Percentiles rank a stretch among this genome's conserved stretches.
These are phyloP conservation scores for Aspergillus felis DNA, from an alignment of 2,329 filamentous ascomycete genomes.

Conservation along the genomic window DNA sequence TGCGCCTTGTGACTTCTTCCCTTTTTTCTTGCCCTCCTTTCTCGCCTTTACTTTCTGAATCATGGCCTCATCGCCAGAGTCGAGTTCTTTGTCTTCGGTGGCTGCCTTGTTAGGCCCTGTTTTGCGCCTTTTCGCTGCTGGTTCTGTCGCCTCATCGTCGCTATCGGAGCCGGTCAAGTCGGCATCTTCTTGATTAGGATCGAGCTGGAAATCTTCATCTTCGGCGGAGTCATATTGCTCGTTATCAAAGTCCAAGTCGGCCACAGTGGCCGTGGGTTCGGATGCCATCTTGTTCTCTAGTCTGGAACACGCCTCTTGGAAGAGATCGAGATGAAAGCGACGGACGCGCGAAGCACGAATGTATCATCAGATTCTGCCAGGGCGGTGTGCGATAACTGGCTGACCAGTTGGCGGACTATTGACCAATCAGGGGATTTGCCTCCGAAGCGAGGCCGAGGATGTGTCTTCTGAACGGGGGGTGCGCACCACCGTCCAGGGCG, in stretches of 20 bases:
- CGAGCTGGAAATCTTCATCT: slow-evolving; percentile 38
- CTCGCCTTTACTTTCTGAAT: slow-evolving; percentile 47
- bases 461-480: background rate
- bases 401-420: background rate
- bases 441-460: background rate
- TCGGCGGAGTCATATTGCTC: slow-evolving; percentile 37
- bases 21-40: slow-evolving; percentile 37
- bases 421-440: background rate
- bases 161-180: slow-evolving; percentile 26
- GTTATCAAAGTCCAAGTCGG: slow-evolving; percentile 26
- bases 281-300: slow-evolving; percentile 13
- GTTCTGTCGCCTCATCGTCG: slow-evolving; percentile 28
- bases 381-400: slow-evolving; percentile 9
- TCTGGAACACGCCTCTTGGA: background rate
- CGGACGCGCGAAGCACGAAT: slow-evolving; percentile 1
- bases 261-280: slow-evolving; percentile 8
- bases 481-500: background rate
- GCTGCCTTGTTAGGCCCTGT: slow-evolving; percentile 20
- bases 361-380: slow-evolving; percentile 21
- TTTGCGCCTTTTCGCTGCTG: slow-evolving; percentile 39
- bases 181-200: slow-evolving; percentile 32
- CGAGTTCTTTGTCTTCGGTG: slow-evolving; percentile 40
- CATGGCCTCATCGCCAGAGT: slow-evolving; percentile 56
- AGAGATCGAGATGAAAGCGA: background rate
- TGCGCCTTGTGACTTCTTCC: slow-evolving; percentile 27